Conservation (phyloP, 495 filamentous ascomycete species). For the Rostrohypoxylon terebratum region DNA sequence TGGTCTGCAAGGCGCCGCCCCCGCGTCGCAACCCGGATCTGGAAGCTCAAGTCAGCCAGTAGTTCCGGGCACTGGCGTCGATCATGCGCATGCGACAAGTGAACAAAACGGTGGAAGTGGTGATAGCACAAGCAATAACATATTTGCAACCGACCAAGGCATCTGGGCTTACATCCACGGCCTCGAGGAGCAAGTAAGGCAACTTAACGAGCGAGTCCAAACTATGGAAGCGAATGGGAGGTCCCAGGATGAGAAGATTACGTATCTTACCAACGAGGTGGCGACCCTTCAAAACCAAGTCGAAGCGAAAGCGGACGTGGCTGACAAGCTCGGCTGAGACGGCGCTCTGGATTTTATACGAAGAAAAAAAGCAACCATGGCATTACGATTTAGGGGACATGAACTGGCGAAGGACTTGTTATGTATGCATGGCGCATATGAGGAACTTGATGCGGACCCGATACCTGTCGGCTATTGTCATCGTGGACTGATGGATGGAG, state of each 20-base stretch:
- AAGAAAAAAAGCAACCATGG: constrained; percentile 13
- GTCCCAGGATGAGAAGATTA: constrained; percentile 54
- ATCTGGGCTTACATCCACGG: constrained; percentile 63
- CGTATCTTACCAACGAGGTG: constrained; percentile 54
- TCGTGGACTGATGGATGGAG: constrained; percentile 24
- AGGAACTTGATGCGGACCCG: constrained; percentile 16
- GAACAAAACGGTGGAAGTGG: constrained; percentile 48
- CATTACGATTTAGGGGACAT: constrained; percentile 31
- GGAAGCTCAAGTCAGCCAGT: constrained; percentile 42
- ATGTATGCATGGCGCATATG: constrained; percentile 40
- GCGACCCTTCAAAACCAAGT: constrained; percentile 50
- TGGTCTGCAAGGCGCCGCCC: constrained; percentile 41
- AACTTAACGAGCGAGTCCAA: constrained; percentile 54
- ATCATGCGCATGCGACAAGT: constrained; percentile 44
- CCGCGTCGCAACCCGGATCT: constrained; percentile 33
- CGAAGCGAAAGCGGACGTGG: constrained; percentile 34
- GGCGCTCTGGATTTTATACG: not conserved
- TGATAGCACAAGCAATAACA: constrained; percentile 56
- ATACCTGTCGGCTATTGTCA: constrained; percentile 33
- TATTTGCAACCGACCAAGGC: constrained; percentile 58
- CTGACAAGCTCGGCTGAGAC: constrained; percentile 39
- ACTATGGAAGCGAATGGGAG: constrained; percentile 56
- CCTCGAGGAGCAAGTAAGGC: constrained; percentile 62
- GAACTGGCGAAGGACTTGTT: constrained; percentile 25
- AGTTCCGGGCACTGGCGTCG: constrained; percentile 19